phyloP scores from a whole-genome alignment of 257 asterid species.

The Cynanchum wilfordii region DNA sequence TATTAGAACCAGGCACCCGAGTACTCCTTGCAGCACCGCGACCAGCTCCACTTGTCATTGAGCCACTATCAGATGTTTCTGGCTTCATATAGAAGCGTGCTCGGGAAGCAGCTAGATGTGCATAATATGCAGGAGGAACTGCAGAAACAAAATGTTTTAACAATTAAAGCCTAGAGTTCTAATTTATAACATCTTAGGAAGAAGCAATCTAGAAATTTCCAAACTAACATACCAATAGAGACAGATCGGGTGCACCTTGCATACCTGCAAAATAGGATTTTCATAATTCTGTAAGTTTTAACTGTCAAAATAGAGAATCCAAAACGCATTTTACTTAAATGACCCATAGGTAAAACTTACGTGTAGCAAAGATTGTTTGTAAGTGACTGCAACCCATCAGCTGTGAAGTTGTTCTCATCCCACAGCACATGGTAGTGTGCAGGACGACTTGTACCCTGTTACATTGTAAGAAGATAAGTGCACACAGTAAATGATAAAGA shows the following conservation, averaged over 20 bases:
- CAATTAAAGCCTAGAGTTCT: not conserved
- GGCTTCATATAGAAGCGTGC: slow-evolving; percentile 98
- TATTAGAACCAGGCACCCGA: slow-evolving; percentile 43
- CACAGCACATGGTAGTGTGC: slow-evolving; percentile 94
- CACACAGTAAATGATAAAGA: too few relatives aligned
- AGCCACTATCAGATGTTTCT: slow-evolving; percentile 77
- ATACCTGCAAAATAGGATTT: slow-evolving; percentile 43
- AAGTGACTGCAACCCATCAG: slow-evolving; percentile 73
- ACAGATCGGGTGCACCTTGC: slow-evolving; percentile 96
- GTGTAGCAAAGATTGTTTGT: slow-evolving; percentile 94
- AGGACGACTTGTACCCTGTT: slow-evolving; percentile 83
- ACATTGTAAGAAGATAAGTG: not conserved
- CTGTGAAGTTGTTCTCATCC: slow-evolving; percentile 90
- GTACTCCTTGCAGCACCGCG: slow-evolving; percentile 59
- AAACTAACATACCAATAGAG: slow-evolving; percentile 64
- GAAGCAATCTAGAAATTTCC: not conserved
- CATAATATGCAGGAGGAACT: slow-evolving; percentile 98
- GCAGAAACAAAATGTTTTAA: not conserved
- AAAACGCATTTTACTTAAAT: not conserved
- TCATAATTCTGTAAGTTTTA: not conserved
- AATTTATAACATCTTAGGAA: not conserved
- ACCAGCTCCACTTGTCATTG: slow-evolving; percentile 57
- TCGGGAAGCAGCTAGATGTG: slow-evolving; percentile 91
- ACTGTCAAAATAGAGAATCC: not conserved
- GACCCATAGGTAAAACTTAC: slow-evolving; percentile 32